phyloP scores from a whole-genome alignment of 2,329 filamentous ascomycete species.

The Beauveria sp. region DNA sequence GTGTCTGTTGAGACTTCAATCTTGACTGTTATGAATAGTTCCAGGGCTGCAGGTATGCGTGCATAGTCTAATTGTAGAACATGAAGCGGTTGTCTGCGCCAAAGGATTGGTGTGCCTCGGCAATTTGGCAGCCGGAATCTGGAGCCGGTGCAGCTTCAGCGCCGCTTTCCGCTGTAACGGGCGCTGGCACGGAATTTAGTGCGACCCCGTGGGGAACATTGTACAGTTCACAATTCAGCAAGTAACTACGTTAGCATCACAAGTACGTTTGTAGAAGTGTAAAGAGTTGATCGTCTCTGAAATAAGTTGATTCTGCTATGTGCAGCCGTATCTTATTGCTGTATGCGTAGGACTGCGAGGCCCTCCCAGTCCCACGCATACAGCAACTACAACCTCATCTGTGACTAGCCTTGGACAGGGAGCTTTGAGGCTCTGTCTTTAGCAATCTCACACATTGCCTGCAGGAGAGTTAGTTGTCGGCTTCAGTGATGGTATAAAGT shows the following conservation, averaged over 20 bases:
- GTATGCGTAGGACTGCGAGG: too few relatives aligned
- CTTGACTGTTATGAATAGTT: too few relatives aligned
- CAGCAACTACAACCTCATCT: not conserved
- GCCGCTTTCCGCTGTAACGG: not conserved
- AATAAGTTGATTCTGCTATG: not conserved
- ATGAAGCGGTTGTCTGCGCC: not conserved
- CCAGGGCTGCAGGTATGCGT: not conserved
- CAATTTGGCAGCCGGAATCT: not conserved
- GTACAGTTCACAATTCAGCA: not conserved
- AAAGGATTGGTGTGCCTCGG: not conserved
- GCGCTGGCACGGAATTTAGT: not conserved
- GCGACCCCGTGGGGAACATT: not conserved
- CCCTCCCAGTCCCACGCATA: not conserved
- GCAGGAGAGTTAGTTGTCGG: slow-evolving; percentile 8
- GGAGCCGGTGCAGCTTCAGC: not conserved
- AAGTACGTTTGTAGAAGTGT: not conserved
- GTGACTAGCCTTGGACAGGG: slow-evolving; percentile 8
- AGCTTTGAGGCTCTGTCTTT: slow-evolving; percentile 68
- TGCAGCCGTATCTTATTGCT: not conserved
- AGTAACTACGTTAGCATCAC: not conserved
- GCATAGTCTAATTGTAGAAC: not conserved
- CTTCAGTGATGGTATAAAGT: slow-evolving; percentile 12
- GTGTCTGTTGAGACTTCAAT: not conserved
- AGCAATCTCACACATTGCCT: slow-evolving; percentile 92
- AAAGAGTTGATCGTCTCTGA: too few relatives aligned